Evolutionary conservation across 495 filamentous ascomycete species (phyloP), one percentile per base, ranked within the genome.

Genomic region (Astrocystis sublimbata): DNA sequence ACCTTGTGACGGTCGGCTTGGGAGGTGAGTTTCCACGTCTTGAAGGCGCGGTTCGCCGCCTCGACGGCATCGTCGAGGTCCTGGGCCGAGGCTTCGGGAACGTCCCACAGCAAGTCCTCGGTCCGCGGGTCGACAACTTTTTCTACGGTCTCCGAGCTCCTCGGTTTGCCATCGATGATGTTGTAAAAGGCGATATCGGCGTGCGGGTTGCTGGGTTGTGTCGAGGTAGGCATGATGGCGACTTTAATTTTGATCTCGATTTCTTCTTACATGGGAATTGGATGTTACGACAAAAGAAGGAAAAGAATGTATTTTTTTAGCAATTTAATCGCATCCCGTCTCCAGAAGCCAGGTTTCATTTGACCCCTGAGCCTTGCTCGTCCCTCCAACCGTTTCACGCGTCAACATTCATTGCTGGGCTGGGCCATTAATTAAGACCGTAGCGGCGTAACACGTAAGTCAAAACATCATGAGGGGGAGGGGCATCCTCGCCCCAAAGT

Each of bases 41-140:
- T 65, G 55, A 82, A 82, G 33, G 81, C 81, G 6, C 70, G 66
- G 41, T 71, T 71, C 13, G 79, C 81, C 8, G 77, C 78, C 15
- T 66, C 63, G 35, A 84, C 81, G 38, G 81, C 80, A 51, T 81
- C 77, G 47, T 83, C 77, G 51, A 84, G 76, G 69, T 84, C 81
- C 19, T 76, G 30, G 10, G 63, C 56, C 19, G 73, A 69, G 17
- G 79, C 79, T 31, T 78, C 66, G 24, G 81, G 80, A 42, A 69
- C 76, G 21, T 75, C 65, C 77, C 76, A 82, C 23, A 83, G 75
- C 6, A 66, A 69, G 15, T 81, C 76, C 56, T 79, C 75, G 7
- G 79, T 82, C 17, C 76, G 74, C 15, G 80, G 81, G 61, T 82
- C 76, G 57, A 70, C 69, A 38, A 77, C 78, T 9, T 75, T 63